These are phyloP conservation scores for Aspergillus vadensis DNA, from an alignment of 2,329 filamentous ascomycete species.

Conservation along the genomic window DNA sequence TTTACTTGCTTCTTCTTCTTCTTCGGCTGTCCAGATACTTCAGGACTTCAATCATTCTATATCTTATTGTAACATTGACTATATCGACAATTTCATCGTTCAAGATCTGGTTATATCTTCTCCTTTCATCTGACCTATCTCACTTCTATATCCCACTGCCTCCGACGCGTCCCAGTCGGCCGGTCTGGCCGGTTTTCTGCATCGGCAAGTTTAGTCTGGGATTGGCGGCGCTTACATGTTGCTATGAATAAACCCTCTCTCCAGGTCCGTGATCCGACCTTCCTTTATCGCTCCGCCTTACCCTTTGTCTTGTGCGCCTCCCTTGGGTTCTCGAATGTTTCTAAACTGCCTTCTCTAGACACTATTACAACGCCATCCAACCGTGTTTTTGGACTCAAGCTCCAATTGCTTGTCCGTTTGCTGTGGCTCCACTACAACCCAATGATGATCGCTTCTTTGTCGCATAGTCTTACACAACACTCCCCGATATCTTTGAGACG, in stretches of 20 bases:
- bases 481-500: neutral
- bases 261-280: neutral
- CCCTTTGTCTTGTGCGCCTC: slow-evolving; percentile 1
- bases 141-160: neutral
- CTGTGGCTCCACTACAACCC: neutral
- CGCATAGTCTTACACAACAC: neutral
- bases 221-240: slow-evolving; percentile 12
- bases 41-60: too few species aligned
- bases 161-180: neutral
- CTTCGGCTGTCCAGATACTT: neutral
- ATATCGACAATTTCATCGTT: neutral
- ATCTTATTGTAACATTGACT: too few species aligned
- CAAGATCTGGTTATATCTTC: neutral
- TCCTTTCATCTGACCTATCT: neutral
- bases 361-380: slow-evolving; percentile 1
- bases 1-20: neutral
- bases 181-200: slow-evolving; percentile 1
- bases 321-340: neutral
- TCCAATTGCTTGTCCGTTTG: neutral
- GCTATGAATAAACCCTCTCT: slow-evolving; percentile 4
- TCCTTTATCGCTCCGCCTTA: neutral
- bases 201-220: slow-evolving; percentile 9
- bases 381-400: neutral
- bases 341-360: neutral
- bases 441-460: slow-evolving; percentile 3